phyloP scores from a whole-genome alignment of 2,329 filamentous ascomycete genomes.

The Epichloe baconii region DNA sequence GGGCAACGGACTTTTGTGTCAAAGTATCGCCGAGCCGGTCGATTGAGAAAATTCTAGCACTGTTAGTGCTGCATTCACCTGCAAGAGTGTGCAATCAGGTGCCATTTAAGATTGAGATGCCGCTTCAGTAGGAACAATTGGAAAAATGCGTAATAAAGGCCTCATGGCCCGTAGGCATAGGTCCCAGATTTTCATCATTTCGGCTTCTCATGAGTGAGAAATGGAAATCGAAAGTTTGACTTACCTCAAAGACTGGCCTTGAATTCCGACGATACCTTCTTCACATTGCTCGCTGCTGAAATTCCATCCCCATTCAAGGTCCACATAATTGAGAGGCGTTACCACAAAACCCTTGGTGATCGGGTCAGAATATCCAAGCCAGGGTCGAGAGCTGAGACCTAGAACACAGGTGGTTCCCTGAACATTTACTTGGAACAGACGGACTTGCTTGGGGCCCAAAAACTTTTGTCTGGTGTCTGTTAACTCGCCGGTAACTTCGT shows the following conservation, averaged over 20 bases:
- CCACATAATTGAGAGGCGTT: slow-evolving; percentile 78
- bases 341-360: slow-evolving; percentile 82
- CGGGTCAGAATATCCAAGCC: slow-evolving; percentile 86
- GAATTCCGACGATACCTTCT: slow-evolving; percentile 88
- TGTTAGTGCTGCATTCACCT: slow-evolving; percentile 2
- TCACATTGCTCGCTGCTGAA: slow-evolving; percentile 92
- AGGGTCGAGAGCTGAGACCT: slow-evolving; percentile 84
- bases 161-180: slow-evolving; percentile 44
- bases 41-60: slow-evolving; percentile 69
- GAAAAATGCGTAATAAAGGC: slow-evolving; percentile 38
- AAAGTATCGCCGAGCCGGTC: slow-evolving; percentile 77
- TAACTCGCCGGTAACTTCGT: slow-evolving; percentile 89
- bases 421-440: slow-evolving; percentile 82
- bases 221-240: slow-evolving; percentile 11
- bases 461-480: slow-evolving; percentile 93
- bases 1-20: slow-evolving; percentile 70
- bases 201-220: slow-evolving; percentile 25
- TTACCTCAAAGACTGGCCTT: slow-evolving; percentile 78
- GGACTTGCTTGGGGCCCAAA: slow-evolving; percentile 78
- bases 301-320: slow-evolving; percentile 88
- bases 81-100: background rate
- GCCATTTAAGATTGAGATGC: slow-evolving; percentile 9
- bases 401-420: slow-evolving; percentile 75
- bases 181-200: slow-evolving; percentile 54
- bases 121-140: slow-evolving; percentile 98